Percentiles rank a stretch among this genome's conserved stretches.
phyloP scores from a whole-genome alignment of 768 basidiomycete species.

The Pleurotus tuoliensis region DNA sequence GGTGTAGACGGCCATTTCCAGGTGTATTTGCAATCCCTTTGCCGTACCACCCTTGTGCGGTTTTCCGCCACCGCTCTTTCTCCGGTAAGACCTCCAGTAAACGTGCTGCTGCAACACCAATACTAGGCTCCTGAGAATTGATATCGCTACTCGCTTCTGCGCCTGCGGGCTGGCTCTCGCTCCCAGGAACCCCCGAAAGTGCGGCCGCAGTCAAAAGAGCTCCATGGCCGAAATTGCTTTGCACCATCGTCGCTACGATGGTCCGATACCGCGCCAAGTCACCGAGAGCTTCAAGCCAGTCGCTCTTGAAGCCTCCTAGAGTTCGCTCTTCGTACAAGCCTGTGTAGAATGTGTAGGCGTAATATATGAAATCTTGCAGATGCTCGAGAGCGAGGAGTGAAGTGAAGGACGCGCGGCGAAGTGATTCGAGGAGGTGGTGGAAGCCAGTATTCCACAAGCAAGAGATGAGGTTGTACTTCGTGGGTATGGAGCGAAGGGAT shows the following conservation, averaged over 20 bases:
- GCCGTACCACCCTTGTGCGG: slow-evolving; percentile 92
- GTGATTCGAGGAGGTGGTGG: slow-evolving; percentile 83
- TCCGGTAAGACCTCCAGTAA: slow-evolving; percentile 85
- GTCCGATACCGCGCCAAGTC: slow-evolving; percentile 94
- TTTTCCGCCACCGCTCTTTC: slow-evolving; percentile 86
- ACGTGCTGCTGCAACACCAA: slow-evolving; percentile 81
- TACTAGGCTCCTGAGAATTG: slow-evolving; percentile 43
- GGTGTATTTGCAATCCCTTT: slow-evolving; percentile 84
- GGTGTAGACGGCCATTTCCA: slow-evolving; percentile 91
- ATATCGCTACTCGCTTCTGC: background rate
- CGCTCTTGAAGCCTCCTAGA: slow-evolving; percentile 64
- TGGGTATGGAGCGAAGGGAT: slow-evolving; percentile 83
- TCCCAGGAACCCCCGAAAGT: slow-evolving; percentile 38
- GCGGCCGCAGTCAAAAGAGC: slow-evolving; percentile 53
- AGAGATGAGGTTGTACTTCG: slow-evolving; percentile 93
- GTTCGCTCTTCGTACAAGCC: slow-evolving; percentile 80
- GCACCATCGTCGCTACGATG: slow-evolving; percentile 85
- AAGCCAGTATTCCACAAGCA: slow-evolving; percentile 92
- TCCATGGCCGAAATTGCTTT: slow-evolving; percentile 41
- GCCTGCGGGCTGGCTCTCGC: slow-evolving; percentile 18
- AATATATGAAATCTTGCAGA: slow-evolving; percentile 91
- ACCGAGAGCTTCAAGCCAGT: slow-evolving; percentile 96
- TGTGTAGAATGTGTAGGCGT: slow-evolving; percentile 92
- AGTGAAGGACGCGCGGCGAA: slow-evolving; percentile 78
- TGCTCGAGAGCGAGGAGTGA: slow-evolving; percentile 78